phyloP scores from a whole-genome alignment of 345 rosid genomes.

The Conringia planisiliqua region DNA sequence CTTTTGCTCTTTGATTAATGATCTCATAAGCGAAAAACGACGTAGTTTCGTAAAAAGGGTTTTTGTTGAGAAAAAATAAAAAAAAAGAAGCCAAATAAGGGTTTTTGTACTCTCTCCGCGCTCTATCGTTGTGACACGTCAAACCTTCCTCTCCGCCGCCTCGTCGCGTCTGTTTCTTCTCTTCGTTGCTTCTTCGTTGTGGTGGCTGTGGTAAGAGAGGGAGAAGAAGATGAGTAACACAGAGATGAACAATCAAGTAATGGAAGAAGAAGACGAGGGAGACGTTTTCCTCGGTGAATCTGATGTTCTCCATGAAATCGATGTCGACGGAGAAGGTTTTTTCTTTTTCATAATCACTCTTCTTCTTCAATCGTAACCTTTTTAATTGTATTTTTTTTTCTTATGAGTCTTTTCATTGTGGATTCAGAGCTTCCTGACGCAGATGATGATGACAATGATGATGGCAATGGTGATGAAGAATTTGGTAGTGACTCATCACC shows the following conservation, averaged over 20 bases:
- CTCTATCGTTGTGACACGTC: constrained; percentile 21
- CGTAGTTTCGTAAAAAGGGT: not conserved
- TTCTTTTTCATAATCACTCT: not conserved
- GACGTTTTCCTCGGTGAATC: constrained; percentile 72
- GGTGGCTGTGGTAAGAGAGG: not conserved
- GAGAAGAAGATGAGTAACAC: constrained; percentile 10
- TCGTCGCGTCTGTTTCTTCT: not conserved
- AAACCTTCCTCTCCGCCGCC: constrained; percentile 18
- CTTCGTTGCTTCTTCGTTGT: not conserved
- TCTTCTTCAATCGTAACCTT: not conserved
- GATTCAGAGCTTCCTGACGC: constrained; percentile 78
- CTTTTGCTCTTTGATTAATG: not conserved
- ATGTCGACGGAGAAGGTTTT: constrained; percentile 76
- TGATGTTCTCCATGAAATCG: constrained; percentile 64
- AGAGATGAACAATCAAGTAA: constrained; percentile 29
- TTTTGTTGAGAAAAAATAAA: not conserved
- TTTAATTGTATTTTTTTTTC: not conserved
- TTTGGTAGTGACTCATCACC: constrained; percentile 31
- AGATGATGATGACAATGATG: constrained; percentile 46
- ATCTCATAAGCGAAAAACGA: not conserved
- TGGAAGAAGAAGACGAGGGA: constrained; percentile 50
- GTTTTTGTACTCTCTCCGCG: not conserved
- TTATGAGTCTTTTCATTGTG: not conserved
- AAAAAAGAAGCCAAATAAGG: not conserved
- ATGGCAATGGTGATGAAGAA: constrained; percentile 38